Percentiles rank a stretch among this genome's conserved stretches.
Evolutionary conservation across 495 filamentous ascomycete genomes (phyloP).

Genomic region (Neurospora intermedia): DNA sequence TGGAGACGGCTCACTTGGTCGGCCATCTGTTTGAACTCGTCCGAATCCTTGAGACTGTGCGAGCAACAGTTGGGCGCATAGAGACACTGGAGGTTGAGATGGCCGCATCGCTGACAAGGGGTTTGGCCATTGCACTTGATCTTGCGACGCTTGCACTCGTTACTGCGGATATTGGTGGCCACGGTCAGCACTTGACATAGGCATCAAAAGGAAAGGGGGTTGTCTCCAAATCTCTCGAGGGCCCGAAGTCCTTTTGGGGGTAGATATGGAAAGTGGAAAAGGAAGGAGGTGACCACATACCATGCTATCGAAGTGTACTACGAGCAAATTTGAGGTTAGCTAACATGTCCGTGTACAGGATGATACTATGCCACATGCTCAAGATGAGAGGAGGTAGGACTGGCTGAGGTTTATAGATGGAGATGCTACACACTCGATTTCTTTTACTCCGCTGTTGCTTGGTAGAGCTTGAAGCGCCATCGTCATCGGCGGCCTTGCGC

Average conservation of each 20-base stretch:
- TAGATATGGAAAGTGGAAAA: background rate
- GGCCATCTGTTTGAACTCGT: slow-evolving; percentile 74
- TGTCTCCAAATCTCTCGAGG: background rate
- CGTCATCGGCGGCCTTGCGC: slow-evolving; percentile 12
- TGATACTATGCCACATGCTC: background rate
- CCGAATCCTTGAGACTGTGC: slow-evolving; percentile 72
- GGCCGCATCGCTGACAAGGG: slow-evolving; percentile 76
- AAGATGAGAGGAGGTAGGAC: background rate
- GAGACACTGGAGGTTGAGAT: slow-evolving; percentile 67
- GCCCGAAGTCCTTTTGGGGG: background rate
- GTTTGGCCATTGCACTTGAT: slow-evolving; percentile 86
- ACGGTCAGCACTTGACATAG: background rate
- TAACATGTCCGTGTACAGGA: background rate
- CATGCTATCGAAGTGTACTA: slow-evolving; percentile 89
- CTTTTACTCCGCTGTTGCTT: slow-evolving; percentile 51
- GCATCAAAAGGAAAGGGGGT: background rate
- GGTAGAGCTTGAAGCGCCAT: slow-evolving; percentile 20
- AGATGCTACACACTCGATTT: slow-evolving; percentile 33
- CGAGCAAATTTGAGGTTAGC: background rate
- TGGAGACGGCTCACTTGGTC: slow-evolving; percentile 65
- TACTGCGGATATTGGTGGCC: slow-evolving; percentile 32
- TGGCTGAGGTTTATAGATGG: background rate
- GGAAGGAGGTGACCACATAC: slow-evolving; percentile 38
- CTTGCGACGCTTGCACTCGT: slow-evolving; percentile 82
- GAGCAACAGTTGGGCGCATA: slow-evolving; percentile 88